Evolutionary conservation across 2,329 filamentous ascomycete genomes (phyloP).

Genomic region (Chaetomium sp.): DNA sequence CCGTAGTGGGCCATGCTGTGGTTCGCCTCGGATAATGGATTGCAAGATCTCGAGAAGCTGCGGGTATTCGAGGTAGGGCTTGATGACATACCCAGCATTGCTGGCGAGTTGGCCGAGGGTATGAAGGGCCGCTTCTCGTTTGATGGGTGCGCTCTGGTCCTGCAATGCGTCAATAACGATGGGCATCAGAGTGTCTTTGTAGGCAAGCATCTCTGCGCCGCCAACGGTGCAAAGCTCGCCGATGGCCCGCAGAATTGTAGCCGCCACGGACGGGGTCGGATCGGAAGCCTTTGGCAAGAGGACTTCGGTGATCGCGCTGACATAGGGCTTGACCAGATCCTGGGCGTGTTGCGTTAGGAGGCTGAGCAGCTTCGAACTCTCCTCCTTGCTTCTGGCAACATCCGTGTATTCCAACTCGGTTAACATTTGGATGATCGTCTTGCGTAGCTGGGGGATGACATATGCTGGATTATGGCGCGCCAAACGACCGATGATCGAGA

Average conservation of each 20-base stretch:
- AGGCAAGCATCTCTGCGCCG: conserved; percentile 85
- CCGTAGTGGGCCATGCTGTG: conserved; percentile 72
- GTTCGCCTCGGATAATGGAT: conserved; percentile 87
- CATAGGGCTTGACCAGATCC: conserved; percentile 88
- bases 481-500: conserved; percentile 90
- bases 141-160: conserved; percentile 83
- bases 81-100: conserved; percentile 95
- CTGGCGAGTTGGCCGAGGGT: conserved; percentile 89
- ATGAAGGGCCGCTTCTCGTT: conserved; percentile 84
- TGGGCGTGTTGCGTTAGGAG: conserved; percentile 90
- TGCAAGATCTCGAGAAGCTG: conserved; percentile 88
- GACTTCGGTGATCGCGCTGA: conserved; percentile 91
- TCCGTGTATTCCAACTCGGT: conserved; percentile 96
- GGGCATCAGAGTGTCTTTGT: conserved; percentile 88
- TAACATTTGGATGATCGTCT: conserved; percentile 90
- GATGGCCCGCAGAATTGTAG: conserved; percentile 90
- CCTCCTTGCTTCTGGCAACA: conserved; percentile 88
- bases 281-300: conserved; percentile 91
- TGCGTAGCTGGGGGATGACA: conserved; percentile 90
- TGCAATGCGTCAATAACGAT: conserved; percentile 91
- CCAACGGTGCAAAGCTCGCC: conserved; percentile 92
- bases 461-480: conserved; percentile 92
- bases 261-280: conserved; percentile 76
- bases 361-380: conserved; percentile 88
- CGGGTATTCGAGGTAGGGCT: conserved; percentile 91